These are phyloP conservation scores for Inga oerstediana DNA, from an alignment of 306 rosid genomes.

Conservation along the genomic window DNA sequence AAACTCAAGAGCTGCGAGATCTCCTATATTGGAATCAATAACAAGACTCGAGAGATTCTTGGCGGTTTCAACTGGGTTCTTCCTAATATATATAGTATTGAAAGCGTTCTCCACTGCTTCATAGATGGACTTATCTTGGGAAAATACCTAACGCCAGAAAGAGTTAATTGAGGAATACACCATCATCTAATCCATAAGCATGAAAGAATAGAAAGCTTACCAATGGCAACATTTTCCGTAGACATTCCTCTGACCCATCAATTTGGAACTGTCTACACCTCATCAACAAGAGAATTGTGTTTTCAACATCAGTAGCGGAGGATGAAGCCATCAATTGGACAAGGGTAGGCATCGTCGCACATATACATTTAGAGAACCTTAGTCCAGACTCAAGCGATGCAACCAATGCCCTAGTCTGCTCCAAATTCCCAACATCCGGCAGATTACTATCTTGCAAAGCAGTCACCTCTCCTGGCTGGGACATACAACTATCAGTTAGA, in stretches of 20 bases:
- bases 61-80: conserved; percentile 80
- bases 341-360: conserved; percentile 78
- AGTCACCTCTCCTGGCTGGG: conserved; percentile 51
- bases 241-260: conserved; percentile 91
- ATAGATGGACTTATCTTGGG: conserved; percentile 91
- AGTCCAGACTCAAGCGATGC: conserved; percentile 96
- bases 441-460: conserved; percentile 60
- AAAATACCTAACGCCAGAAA: conserved; percentile 67
- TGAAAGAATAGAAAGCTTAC: conserved; percentile 47
- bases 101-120: conserved; percentile 98
- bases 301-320: conserved; percentile 88
- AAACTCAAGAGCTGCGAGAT: conserved; percentile 90
- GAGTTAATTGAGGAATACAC: conserved; percentile 23
- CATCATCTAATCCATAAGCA: conserved; percentile 16
- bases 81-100: conserved; percentile 74
- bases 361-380: conserved; percentile 81
- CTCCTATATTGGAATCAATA: conserved; percentile 85
- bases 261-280: conserved; percentile 96
- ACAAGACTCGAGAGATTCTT: conserved; percentile 79
- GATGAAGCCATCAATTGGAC: conserved; percentile 96
- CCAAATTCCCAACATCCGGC: conserved; percentile 92
- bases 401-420: conserved; percentile 94
- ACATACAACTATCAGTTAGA: conserved; percentile 67
- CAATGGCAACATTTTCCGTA: conserved; percentile 91
- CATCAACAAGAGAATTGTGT: conserved; percentile 90